Percentiles rank a stretch among this genome's conserved stretches.
Conservation (phyloP, 495 filamentous ascomycete genomes). For the Aspergillus mulundensis region DNA sequence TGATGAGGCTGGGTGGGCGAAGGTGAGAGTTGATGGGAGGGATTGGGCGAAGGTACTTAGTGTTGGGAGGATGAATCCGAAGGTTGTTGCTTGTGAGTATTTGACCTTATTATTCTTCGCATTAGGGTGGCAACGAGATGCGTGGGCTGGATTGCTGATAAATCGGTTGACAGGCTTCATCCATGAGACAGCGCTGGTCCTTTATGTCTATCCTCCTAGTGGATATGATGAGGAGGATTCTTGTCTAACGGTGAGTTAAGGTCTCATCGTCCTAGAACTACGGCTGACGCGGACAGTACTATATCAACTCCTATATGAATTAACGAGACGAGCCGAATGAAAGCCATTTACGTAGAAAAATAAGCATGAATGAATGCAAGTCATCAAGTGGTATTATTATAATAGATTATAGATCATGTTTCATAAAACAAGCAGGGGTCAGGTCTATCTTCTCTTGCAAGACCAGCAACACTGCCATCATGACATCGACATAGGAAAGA, state of each 20-base stretch:
- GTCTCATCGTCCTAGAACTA: not conserved
- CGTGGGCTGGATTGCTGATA: slow-evolving; percentile 1
- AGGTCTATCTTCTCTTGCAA: not conserved
- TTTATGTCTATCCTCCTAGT: slow-evolving; percentile 86
- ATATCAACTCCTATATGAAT: slow-evolving; percentile 51
- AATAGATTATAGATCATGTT: slow-evolving; percentile 15
- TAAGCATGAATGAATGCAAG: not conserved
- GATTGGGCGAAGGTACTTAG: slow-evolving; percentile 89
- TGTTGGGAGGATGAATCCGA: slow-evolving; percentile 80
- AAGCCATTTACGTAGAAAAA: not conserved
- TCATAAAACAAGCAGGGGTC: slow-evolving; percentile 9
- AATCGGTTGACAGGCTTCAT: slow-evolving; percentile 45
- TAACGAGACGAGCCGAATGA: not conserved
- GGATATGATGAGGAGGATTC: slow-evolving; percentile 68
- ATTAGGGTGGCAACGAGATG: not conserved
- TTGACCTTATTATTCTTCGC: not conserved
- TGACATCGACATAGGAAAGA: not conserved
- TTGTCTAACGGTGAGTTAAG: slow-evolving; percentile 66
- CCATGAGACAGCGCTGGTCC: slow-evolving; percentile 76
- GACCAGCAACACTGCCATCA: not conserved
- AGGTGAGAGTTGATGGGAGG: slow-evolving; percentile 81
- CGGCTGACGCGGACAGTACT: slow-evolving; percentile 45
- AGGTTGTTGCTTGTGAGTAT: slow-evolving; percentile 80
- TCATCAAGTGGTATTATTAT: slow-evolving; percentile 17
- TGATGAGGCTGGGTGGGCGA: slow-evolving; percentile 71